Percentiles rank a stretch among this genome's conserved stretches.
Conservation (phyloP, 2,329 filamentous ascomycete genomes). For the Talaromyces pinophilus region DNA sequence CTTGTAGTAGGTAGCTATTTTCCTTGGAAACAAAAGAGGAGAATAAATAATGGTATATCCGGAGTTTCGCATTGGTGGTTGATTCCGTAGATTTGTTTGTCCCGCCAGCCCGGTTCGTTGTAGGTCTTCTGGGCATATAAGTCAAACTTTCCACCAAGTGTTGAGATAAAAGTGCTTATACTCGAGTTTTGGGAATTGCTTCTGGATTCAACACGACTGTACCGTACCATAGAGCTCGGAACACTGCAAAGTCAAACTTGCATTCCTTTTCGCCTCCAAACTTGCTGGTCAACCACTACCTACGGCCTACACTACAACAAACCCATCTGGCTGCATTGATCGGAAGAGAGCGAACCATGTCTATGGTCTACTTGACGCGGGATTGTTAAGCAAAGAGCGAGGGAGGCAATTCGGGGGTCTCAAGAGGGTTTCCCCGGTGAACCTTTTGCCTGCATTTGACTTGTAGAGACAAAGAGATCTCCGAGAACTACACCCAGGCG, state of each 20-base stretch:
- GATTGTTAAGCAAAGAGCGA: neutral
- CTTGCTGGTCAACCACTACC: neutral
- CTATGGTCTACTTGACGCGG: neutral
- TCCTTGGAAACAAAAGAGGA: neutral
- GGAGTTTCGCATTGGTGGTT: neutral
- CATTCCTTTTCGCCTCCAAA: neutral
- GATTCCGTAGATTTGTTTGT: neutral
- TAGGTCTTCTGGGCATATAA: neutral
- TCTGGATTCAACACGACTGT: neutral
- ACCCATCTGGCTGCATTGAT: neutral
- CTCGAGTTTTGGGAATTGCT: neutral
- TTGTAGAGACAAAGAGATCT: slow-evolving; percentile 1
- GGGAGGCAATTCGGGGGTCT: neutral
- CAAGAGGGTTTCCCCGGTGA: neutral
- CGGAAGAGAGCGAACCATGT: neutral
- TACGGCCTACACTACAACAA: neutral
- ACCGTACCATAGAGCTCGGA: neutral
- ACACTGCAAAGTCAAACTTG: neutral
- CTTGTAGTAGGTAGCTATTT: slow-evolving; percentile 1
- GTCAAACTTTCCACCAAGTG: neutral
- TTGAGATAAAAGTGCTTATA: neutral
- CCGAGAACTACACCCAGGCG: neutral
- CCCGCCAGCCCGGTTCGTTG: slow-evolving; percentile 1
- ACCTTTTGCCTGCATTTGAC: neutral
- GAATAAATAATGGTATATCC: slow-evolving; percentile 1